phyloP scores from a whole-genome alignment of 2,329 filamentous ascomycete species.

The Xylaria hypoxylon region DNA sequence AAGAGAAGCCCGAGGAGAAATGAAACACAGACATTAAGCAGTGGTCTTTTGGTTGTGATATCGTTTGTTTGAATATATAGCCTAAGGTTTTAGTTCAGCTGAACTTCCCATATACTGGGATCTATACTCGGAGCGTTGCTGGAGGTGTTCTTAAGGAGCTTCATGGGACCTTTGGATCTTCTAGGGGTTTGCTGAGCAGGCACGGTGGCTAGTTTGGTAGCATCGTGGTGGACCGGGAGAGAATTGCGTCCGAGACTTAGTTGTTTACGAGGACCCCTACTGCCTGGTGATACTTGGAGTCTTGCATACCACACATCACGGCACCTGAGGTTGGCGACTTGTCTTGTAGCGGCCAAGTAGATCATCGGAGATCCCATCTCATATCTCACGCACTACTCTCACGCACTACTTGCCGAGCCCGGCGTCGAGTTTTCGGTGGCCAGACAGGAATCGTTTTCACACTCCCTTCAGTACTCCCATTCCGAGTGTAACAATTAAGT shows the following conservation, averaged over 20 bases:
- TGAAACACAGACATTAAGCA: background rate
- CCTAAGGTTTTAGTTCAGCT: background rate
- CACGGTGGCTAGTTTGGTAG: background rate
- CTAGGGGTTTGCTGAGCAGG: background rate
- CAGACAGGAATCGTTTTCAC: background rate
- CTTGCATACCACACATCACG: slow-evolving; percentile 1
- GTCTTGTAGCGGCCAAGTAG: slow-evolving; percentile 3
- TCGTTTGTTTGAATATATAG: background rate
- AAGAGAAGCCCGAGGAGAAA: background rate
- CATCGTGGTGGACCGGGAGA: background rate
- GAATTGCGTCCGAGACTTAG: background rate
- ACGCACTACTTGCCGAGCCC: slow-evolving; percentile 10
- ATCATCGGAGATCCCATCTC: slow-evolving; percentile 24
- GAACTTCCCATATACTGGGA: background rate
- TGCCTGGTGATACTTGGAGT: background rate
- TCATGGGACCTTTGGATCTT: background rate
- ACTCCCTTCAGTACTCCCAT: slow-evolving; percentile 1
- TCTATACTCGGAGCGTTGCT: background rate
- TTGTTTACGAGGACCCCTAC: background rate
- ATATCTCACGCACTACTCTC: background rate
- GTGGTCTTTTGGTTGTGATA: background rate
- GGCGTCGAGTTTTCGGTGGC: background rate
- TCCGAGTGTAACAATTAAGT: background rate
- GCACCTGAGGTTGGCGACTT: slow-evolving; percentile 3
- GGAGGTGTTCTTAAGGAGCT: background rate